A percentile compares a stretch with the other conserved stretches of the same genome.
Evolutionary conservation across 805 yeast species (phyloP).

Genomic region (Priceomyces carsonii): DNA sequence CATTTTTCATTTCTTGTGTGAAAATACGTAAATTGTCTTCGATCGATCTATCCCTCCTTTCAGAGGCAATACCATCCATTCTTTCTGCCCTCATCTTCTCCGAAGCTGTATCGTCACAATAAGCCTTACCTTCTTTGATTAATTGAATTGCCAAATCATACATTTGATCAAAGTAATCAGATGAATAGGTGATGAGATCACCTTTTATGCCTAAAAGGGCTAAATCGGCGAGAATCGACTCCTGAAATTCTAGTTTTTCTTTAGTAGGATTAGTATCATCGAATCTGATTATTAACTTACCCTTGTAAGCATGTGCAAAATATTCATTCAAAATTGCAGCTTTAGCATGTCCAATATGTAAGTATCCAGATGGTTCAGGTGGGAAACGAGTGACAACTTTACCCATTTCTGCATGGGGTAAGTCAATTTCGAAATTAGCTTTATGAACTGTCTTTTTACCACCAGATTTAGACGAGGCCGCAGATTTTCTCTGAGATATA

Average conservation of each 20-base stretch:
- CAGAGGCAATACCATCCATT: slow-evolving; percentile 93
- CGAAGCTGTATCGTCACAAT: slow-evolving; percentile 94
- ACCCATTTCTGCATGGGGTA: slow-evolving; percentile 89
- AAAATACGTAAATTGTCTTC: slow-evolving; percentile 90
- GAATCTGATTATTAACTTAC: slow-evolving; percentile 93
- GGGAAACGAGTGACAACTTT: slow-evolving; percentile 98
- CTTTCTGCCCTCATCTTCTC: slow-evolving; percentile 98
- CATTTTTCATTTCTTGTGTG: slow-evolving; percentile 89
- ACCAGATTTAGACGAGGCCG: slow-evolving; percentile 47
- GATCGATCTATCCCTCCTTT: slow-evolving; percentile 87
- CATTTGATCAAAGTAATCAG: slow-evolving; percentile 92
- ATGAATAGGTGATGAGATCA: slow-evolving; percentile 83
- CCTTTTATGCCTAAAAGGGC: slow-evolving; percentile 89
- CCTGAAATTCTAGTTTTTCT: slow-evolving; percentile 93
- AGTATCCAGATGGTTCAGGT: slow-evolving; percentile 98
- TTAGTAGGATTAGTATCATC: slow-evolving; percentile 98
- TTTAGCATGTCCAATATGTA: slow-evolving; percentile 98
- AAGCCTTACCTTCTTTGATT: slow-evolving; percentile 95
- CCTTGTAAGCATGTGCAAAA: slow-evolving; percentile 94
- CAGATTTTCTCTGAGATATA: slow-evolving; percentile 69
- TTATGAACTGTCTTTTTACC: slow-evolving; percentile 86
- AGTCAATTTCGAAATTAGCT: slow-evolving; percentile 92
- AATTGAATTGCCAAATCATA: slow-evolving; percentile 79
- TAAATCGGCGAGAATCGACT: slow-evolving; percentile 91
- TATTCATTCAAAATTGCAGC: slow-evolving; percentile 97